phyloP scores from a whole-genome alignment of 306 rosid genomes.

The Casuarina equisetifolia region DNA sequence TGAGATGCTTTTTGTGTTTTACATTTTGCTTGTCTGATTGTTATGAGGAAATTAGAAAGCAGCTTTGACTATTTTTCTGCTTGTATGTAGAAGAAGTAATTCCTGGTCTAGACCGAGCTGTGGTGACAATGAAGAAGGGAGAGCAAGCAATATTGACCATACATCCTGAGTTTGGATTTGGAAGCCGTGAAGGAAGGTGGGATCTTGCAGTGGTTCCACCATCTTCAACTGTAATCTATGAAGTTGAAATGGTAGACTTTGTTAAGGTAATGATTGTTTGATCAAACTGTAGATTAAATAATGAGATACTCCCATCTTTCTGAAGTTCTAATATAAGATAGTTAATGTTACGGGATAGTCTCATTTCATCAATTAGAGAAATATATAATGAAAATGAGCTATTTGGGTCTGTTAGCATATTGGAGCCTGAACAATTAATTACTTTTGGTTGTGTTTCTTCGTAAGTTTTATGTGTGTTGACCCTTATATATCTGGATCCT shows the following conservation, averaged over 20 bases:
- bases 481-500: background rate
- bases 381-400: background rate
- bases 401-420: background rate
- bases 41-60: conserved; percentile 13
- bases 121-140: conserved; percentile 71
- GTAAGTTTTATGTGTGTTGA: background rate
- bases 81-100: conserved; percentile 63
- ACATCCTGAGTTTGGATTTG: conserved; percentile 72
- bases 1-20: conserved; percentile 1
- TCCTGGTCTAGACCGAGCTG: conserved; percentile 59
- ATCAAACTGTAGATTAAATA: background rate
- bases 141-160: conserved; percentile 56
- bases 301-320: conserved; percentile 1
- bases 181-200: conserved; percentile 49
- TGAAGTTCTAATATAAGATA: background rate
- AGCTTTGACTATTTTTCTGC: conserved; percentile 15
- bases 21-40: background rate
- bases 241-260: conserved; percentile 52
- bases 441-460: background rate
- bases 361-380: conserved; percentile 23
- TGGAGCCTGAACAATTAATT: too few species aligned
- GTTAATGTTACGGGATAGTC: background rate
- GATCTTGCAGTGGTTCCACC: conserved; percentile 54
- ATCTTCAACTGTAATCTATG: conserved; percentile 49
- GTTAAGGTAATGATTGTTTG: conserved; percentile 43